Evolutionary conservation across 257 asterid genomes (phyloP).

Genomic region (Forsythia viridissima): DNA sequence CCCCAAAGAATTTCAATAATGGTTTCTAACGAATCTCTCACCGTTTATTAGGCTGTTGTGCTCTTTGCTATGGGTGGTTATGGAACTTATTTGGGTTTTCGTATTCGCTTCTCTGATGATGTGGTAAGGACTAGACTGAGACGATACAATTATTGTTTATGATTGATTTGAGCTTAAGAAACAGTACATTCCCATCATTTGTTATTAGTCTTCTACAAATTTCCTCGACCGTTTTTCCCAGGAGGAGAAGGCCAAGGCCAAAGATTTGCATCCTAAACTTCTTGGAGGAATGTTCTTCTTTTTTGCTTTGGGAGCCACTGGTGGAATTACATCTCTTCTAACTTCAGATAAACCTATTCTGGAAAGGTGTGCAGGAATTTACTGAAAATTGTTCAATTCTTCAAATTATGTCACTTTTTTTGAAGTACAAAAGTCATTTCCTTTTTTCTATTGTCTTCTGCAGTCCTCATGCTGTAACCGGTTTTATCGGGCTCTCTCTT

Average conservation of each 20-base stretch:
- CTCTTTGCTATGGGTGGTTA: slow-evolving; percentile 97
- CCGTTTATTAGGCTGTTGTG: slow-evolving; percentile 72
- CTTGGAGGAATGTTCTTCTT: slow-evolving; percentile 95
- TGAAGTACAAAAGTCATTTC: neutral
- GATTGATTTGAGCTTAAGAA: neutral
- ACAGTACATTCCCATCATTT: neutral
- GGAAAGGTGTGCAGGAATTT: slow-evolving; percentile 52
- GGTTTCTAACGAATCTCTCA: neutral
- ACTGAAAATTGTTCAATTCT: neutral
- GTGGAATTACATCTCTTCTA: slow-evolving; percentile 82
- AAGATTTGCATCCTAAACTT: slow-evolving; percentile 93
- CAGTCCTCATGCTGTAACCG: slow-evolving; percentile 67
- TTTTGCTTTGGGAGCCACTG: slow-evolving; percentile 96
- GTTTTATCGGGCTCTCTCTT: slow-evolving; percentile 48
- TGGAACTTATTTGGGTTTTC: slow-evolving; percentile 88
- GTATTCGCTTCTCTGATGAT: slow-evolving; percentile 74
- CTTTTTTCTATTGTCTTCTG: slow-evolving; percentile 16
- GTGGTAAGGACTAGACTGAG: slow-evolving; percentile 44
- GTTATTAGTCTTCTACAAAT: neutral
- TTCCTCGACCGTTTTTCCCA: slow-evolving; percentile 10
- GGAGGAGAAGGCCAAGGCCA: slow-evolving; percentile 98
- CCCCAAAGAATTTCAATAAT: neutral
- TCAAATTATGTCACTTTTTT: neutral
- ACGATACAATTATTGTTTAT: neutral
- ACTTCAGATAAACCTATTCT: slow-evolving; percentile 87